Percentiles rank a stretch among this genome's conserved stretches.
These are phyloP conservation scores for Lyophyllum decastes DNA, from an alignment of 768 basidiomycete species.

Conservation along the genomic window DNA sequence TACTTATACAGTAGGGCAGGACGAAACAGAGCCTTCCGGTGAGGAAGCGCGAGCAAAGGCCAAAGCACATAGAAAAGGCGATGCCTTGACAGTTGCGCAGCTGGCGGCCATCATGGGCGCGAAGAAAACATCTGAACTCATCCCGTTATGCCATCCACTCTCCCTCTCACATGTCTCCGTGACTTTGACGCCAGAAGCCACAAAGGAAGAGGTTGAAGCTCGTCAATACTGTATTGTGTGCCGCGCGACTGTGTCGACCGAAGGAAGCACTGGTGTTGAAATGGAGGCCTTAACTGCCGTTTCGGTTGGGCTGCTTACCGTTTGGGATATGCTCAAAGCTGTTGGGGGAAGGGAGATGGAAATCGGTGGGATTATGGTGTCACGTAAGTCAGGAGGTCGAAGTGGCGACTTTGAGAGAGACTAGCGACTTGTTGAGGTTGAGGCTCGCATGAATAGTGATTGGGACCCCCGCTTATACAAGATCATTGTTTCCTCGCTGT, in stretches of 20 bases:
- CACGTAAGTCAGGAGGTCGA: slow-evolving; percentile 70
- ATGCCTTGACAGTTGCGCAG: slow-evolving; percentile 74
- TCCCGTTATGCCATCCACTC: slow-evolving; percentile 89
- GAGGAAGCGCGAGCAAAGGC: slow-evolving; percentile 35
- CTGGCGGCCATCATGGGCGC: slow-evolving; percentile 87
- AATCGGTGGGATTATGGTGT: slow-evolving; percentile 68
- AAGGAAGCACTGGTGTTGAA: slow-evolving; percentile 85
- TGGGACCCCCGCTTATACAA: background rate
- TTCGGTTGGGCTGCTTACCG: slow-evolving; percentile 72
- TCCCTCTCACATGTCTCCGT: slow-evolving; percentile 70
- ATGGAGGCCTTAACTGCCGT: slow-evolving; percentile 94
- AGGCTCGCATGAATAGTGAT: background rate
- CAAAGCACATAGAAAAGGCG: slow-evolving; percentile 66
- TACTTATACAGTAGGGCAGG: slow-evolving; percentile 31
- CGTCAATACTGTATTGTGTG: slow-evolving; percentile 56
- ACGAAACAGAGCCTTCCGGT: slow-evolving; percentile 9
- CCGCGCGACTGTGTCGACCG: slow-evolving; percentile 68
- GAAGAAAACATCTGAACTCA: slow-evolving; percentile 81
- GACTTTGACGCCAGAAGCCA: slow-evolving; percentile 49
- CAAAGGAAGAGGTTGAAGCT: slow-evolving; percentile 6
- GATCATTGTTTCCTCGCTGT: background rate
- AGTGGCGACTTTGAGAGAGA: slow-evolving; percentile 65
- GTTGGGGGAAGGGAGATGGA: slow-evolving; percentile 88
- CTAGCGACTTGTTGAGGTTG: background rate
- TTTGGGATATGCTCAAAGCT: slow-evolving; percentile 95